Conservation (phyloP, 169 alveolate genomes). For the Cryptosporidium tyzzeri region DNA sequence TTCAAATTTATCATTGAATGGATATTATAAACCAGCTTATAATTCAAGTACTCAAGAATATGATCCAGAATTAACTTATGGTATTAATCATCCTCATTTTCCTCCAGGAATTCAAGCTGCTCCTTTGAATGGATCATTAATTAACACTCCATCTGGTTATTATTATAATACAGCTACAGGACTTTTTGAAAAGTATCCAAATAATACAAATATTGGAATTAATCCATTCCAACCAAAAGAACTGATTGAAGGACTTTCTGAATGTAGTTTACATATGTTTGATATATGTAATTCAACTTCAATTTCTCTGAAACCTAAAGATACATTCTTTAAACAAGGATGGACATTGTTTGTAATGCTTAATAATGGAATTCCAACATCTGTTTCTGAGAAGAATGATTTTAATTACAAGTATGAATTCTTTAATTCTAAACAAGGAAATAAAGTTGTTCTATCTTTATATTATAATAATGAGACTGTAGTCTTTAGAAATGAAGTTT, state of each 20-base stretch:
- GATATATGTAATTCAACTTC: conserved; percentile 69
- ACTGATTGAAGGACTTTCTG: conserved; percentile 23
- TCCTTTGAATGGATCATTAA: conserved; percentile 40
- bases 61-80: conserved; percentile 39
- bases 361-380: conserved; percentile 42
- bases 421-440: conserved; percentile 5
- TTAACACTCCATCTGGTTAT: conserved; percentile 41
- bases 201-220: conserved; percentile 38
- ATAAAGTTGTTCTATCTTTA: conserved; percentile 26
- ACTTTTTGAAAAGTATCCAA: conserved; percentile 49
- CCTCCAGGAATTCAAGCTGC: conserved; percentile 72
- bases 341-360: conserved; percentile 67
- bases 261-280: conserved; percentile 53
- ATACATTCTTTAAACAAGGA: conserved; percentile 33
- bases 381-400: conserved; percentile 22
- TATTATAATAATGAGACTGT: conserved; percentile 39
- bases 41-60: conserved; percentile 1
- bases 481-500: conserved; percentile 32
- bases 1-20: conserved; percentile 2
- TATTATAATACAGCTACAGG: conserved; percentile 58
- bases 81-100: conserved; percentile 36
- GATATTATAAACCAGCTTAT: conserved; percentile 32
- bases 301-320: conserved; percentile 14
- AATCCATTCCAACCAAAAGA: conserved; percentile 72
- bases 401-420: conserved; percentile 62